Conservation (phyloP, 352 stramenopile species). For the Phytophthora palmivora region DNA sequence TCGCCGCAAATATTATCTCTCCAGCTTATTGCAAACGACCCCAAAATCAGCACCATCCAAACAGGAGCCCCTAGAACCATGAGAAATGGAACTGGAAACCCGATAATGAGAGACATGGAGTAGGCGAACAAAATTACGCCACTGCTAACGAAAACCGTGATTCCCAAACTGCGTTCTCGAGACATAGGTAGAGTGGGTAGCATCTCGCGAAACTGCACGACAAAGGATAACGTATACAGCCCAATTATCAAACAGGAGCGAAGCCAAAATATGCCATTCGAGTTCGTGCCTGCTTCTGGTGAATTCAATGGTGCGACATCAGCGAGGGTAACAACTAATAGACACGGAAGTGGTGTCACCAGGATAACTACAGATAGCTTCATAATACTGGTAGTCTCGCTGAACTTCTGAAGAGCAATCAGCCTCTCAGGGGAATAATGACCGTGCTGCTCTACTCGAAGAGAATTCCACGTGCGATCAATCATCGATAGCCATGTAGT, state of each 20-base stretch:
- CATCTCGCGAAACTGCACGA: slow-evolving; percentile 14
- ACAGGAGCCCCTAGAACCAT: slow-evolving; percentile 11
- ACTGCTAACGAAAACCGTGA: slow-evolving; percentile 18
- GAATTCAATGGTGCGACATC: slow-evolving; percentile 6
- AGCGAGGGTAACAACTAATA: slow-evolving; percentile 4
- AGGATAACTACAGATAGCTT: slow-evolving; percentile 1
- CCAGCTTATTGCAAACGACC: slow-evolving; percentile 3
- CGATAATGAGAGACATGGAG: slow-evolving; percentile 11
- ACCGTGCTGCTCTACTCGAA: background rate
- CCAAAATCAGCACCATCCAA: slow-evolving; percentile 12
- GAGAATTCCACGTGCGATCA: background rate
- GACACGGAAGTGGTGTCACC: background rate
- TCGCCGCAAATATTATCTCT: background rate
- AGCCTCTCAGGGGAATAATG: slow-evolving; percentile 1
- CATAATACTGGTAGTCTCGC: background rate
- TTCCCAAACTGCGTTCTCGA: slow-evolving; percentile 6
- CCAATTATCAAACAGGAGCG: slow-evolving; percentile 1
- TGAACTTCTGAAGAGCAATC: slow-evolving; percentile 13
- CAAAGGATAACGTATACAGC: slow-evolving; percentile 13
- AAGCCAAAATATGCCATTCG: slow-evolving; percentile 19
- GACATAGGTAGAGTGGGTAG: slow-evolving; percentile 14
- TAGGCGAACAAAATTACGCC: slow-evolving; percentile 8
- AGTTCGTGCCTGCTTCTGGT: slow-evolving; percentile 12
- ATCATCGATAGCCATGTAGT: background rate
- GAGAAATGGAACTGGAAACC: slow-evolving; percentile 28